A percentile compares a stretch with the other conserved stretches of the same genome.
Evolutionary conservation across 345 rosid species (phyloP).

Genomic region (Heritiera littoralis): DNA sequence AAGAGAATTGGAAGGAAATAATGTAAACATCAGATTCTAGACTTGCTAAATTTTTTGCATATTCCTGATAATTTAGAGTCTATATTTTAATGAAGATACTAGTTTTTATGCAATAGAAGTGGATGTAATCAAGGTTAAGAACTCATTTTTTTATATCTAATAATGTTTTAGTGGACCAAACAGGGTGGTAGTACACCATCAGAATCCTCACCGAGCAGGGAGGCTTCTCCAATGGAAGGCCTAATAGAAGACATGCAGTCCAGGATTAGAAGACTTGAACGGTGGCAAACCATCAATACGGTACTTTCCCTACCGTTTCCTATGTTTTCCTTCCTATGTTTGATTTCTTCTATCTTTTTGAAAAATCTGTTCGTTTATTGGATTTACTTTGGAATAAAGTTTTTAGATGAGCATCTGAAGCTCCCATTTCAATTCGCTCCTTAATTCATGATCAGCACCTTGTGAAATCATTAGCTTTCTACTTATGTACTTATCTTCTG

Average conservation of each 20-base stretch:
- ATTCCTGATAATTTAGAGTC: too few relatives aligned
- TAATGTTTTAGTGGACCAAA: slow-evolving; percentile 18
- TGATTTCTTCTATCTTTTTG: neutral
- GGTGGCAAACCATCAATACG: slow-evolving; percentile 93
- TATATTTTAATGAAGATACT: neutral
- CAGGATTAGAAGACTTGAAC: slow-evolving; percentile 65
- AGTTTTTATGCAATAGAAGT: neutral
- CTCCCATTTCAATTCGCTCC: neutral
- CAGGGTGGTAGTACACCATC: slow-evolving; percentile 76
- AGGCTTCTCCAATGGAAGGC: slow-evolving; percentile 61
- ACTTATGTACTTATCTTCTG: neutral
- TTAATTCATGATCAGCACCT: neutral
- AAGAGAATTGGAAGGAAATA: neutral
- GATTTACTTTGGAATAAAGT: neutral
- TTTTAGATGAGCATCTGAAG: neutral
- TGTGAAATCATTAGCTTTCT: neutral
- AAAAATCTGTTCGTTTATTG: neutral
- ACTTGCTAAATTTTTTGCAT: neutral
- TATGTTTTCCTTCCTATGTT: neutral
- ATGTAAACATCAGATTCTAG: neutral
- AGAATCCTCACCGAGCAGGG: slow-evolving; percentile 79
- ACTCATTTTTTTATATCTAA: neutral
- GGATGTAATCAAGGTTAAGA: neutral
- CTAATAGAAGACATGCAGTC: slow-evolving; percentile 89
- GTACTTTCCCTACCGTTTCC: slow-evolving; percentile 35